Evolutionary conservation across 139 green algal genomes (phyloP).

Genomic region (Chlorella sp.): DNA sequence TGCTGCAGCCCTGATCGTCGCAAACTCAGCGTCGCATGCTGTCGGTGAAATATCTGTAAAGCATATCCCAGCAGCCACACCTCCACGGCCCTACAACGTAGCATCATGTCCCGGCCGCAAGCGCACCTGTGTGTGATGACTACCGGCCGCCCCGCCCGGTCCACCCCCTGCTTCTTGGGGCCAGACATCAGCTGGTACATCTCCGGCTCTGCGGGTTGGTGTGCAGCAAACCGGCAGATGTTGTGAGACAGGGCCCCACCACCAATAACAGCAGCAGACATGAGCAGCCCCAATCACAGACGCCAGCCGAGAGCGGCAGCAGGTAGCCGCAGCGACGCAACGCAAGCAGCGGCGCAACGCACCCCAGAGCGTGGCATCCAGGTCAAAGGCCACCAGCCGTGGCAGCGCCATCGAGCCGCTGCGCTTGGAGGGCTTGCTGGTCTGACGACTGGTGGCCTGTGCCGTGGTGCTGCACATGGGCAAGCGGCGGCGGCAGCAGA

Average conservation of each 20-base stretch:
- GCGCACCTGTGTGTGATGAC: slow-evolving; percentile 33
- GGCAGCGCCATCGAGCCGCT: not conserved
- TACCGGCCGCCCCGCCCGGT: not conserved
- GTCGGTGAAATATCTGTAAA: too few relatives aligned
- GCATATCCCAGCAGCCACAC: too few relatives aligned
- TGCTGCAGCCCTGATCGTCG: too few relatives aligned
- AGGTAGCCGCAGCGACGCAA: not conserved
- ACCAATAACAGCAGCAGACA: not conserved
- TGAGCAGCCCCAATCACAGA: too few relatives aligned
- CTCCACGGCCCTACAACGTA: not conserved
- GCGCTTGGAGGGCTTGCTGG: not conserved
- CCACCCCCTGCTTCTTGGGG: slow-evolving; percentile 46
- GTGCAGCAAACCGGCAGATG: too few relatives aligned
- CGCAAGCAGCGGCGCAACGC: not conserved
- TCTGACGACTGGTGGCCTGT: not conserved
- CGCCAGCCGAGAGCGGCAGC: not conserved
- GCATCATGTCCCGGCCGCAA: slow-evolving; percentile 1
- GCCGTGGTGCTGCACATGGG: not conserved
- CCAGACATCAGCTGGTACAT: slow-evolving; percentile 66
- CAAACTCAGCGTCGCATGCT: too few relatives aligned
- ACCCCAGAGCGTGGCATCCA: slow-evolving; percentile 45
- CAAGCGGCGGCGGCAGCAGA: too few relatives aligned
- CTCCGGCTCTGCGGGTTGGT: slow-evolving; percentile 25
- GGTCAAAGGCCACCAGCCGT: slow-evolving; percentile 26
- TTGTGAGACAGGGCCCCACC: too few relatives aligned